These are phyloP conservation scores for Fusarium sp. DNA, from an alignment of 2,329 filamentous ascomycete species.

Conservation along the genomic window DNA sequence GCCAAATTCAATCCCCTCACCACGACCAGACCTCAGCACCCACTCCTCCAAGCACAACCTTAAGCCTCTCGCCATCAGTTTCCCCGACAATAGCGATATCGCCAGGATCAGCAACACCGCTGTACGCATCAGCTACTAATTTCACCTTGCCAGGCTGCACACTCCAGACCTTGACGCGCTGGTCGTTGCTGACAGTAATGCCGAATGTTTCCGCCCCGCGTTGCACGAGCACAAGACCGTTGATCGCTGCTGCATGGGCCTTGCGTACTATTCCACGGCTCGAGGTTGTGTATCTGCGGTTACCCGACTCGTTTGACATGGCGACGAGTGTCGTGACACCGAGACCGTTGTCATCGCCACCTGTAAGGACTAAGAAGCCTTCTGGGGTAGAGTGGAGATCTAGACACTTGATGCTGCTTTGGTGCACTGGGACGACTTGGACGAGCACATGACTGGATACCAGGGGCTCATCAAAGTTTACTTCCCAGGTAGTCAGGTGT, in stretches of 20 bases:
- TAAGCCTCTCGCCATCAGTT: slow-evolving; percentile 3
- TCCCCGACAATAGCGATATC: slow-evolving; percentile 45
- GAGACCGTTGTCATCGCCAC: slow-evolving; percentile 89
- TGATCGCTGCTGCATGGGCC: slow-evolving; percentile 79
- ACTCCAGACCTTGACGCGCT: slow-evolving; percentile 67
- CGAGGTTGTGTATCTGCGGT: slow-evolving; percentile 39
- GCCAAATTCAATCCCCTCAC: slow-evolving; percentile 12
- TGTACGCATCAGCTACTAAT: slow-evolving; percentile 63
- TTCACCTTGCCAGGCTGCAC: slow-evolving; percentile 49
- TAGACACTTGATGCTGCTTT: slow-evolving; percentile 81
- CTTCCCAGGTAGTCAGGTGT: slow-evolving; percentile 60
- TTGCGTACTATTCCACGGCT: slow-evolving; percentile 50
- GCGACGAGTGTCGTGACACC: slow-evolving; percentile 60
- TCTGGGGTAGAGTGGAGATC: slow-evolving; percentile 53
- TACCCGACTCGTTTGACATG: slow-evolving; percentile 25
- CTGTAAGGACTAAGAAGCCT: slow-evolving; percentile 71
- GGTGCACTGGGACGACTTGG: slow-evolving; percentile 69
- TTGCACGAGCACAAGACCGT: slow-evolving; percentile 60
- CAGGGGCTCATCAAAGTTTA: slow-evolving; percentile 15
- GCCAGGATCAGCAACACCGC: slow-evolving; percentile 70
- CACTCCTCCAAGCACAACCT: slow-evolving; percentile 40
- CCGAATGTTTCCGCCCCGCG: slow-evolving; percentile 43
- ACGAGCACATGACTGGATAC: slow-evolving; percentile 43
- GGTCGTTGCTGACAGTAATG: slow-evolving; percentile 68
- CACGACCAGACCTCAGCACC: slow-evolving; percentile 42